A percentile compares a stretch with the other conserved stretches of the same genome.
These are phyloP conservation scores for Didymella arachidicola DNA, from an alignment of 2,329 filamentous ascomycete genomes.

Conservation along the genomic window DNA sequence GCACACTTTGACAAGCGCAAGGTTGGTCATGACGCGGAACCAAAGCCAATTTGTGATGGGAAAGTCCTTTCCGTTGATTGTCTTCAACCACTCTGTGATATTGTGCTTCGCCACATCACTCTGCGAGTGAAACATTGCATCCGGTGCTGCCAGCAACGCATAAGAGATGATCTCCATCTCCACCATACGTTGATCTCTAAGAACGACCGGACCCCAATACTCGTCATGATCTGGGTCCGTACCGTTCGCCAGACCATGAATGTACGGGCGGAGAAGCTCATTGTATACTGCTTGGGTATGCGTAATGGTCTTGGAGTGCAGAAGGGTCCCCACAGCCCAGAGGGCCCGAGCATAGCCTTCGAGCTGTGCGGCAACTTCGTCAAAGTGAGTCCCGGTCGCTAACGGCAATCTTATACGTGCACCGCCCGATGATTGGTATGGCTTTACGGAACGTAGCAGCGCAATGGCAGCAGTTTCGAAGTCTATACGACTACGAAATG, in stretches of 20 bases:
- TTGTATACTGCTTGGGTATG: slow-evolving; percentile 22
- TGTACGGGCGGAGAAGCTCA: slow-evolving; percentile 39
- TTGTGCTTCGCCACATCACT: slow-evolving; percentile 44
- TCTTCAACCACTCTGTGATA: slow-evolving; percentile 53
- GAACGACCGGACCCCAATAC: slow-evolving; percentile 59
- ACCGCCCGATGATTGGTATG: slow-evolving; percentile 43
- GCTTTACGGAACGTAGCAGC: slow-evolving; percentile 36
- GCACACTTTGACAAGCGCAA: slow-evolving; percentile 56
- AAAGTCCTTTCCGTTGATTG: slow-evolving; percentile 57
- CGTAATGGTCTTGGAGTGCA: slow-evolving; percentile 26
- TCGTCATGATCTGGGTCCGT: slow-evolving; percentile 46
- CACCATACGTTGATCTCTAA: slow-evolving; percentile 63
- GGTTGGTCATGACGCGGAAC: slow-evolving; percentile 61
- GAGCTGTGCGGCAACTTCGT: slow-evolving; percentile 46
- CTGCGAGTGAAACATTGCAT: slow-evolving; percentile 47
- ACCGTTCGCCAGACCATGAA: slow-evolving; percentile 45
- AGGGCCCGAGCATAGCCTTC: slow-evolving; percentile 46
- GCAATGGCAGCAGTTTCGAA: slow-evolving; percentile 35
- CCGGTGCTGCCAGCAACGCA: slow-evolving; percentile 57
- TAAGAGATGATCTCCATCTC: slow-evolving; percentile 62
- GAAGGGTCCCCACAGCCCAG: slow-evolving; percentile 44
- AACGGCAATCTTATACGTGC: slow-evolving; percentile 44
- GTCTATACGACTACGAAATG: slow-evolving; percentile 35
- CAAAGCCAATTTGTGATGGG: slow-evolving; percentile 62
- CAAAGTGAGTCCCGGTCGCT: slow-evolving; percentile 46